Evolutionary conservation across 1,284 basidiomycete species (phyloP), one percentile per base, ranked within the genome.

Genomic region (Trametes pubescens): DNA sequence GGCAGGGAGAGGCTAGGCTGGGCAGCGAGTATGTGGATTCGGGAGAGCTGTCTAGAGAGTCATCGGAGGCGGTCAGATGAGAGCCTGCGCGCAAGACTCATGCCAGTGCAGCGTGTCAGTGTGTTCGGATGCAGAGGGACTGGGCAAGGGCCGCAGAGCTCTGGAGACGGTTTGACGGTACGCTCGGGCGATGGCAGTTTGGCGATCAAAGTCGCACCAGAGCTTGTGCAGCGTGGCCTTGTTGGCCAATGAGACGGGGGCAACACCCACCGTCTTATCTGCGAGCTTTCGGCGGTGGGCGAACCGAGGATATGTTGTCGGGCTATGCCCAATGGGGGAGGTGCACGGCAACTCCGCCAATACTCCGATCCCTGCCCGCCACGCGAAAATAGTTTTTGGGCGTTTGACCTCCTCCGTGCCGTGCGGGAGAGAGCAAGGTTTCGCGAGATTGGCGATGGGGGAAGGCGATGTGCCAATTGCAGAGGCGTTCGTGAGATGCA

Each of bases 351-450:
- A 60, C 57, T 59, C 64, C 60, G 59, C 55, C 46, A 1, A 18
- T 32, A 62, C 57, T 66, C 67, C 67, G 67, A 62, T 54, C 32
- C 35, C 13, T 51, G 64, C 64, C 67, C 67, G 67, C 64, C 38
- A 6, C 7, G 37, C 32, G 59, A 62, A 59, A 66, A 52, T 44
- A 43, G 51, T 54, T 54, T 62, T 47, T 49, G 64, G 57, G 59
- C 37, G 38, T 37, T 26, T 60, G 58, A 59, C 57, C 4, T 47
- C 51, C 38, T 61, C 60, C 60, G 60, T 26, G 53, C 37, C 29
- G 51, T 18, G 60, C 60, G 58, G 64, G 60, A 55, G 56, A 37
- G 48, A 53, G 61, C 44, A 54, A 32, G 37, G 61, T 48, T 43
- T 37, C 53, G 62, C 54, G 54, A 64, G 61, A 63, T 62, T 51